Evolutionary conservation across 306 rosid species (phyloP).

Genomic region (Gillenia trifoliata): DNA sequence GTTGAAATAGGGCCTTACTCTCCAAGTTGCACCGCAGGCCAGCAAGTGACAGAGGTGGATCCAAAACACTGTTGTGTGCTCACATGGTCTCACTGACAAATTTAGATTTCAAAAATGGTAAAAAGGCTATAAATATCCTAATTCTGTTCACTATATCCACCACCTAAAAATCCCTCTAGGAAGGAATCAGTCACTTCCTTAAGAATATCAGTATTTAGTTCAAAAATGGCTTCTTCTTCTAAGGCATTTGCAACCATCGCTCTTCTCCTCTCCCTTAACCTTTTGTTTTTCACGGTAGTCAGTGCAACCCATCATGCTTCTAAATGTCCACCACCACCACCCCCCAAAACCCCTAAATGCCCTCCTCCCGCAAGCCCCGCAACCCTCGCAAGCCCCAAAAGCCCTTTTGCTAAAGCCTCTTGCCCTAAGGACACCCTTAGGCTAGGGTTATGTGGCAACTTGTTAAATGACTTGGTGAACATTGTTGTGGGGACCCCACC

Average conservation of each 20-base stretch:
- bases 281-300: conserved; percentile 20
- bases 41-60: neutral
- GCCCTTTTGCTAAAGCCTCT: neutral
- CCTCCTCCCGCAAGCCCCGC: neutral
- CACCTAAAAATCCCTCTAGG: neutral
- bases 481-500: conserved; percentile 42
- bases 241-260: conserved; percentile 15
- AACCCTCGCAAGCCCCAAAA: too few relatives aligned
- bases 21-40: conserved; percentile 9
- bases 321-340: conserved; percentile 12
- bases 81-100: conserved; percentile 9
- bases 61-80: neutral
- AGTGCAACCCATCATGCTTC: conserved; percentile 4
- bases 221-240: conserved; percentile 23
- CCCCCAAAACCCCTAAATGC: neutral
- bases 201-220: neutral
- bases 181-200: neutral
- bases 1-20: neutral
- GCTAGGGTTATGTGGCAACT: conserved; percentile 46
- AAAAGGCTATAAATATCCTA: conserved; percentile 9
- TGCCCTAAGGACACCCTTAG: conserved; percentile 46
- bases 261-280: conserved; percentile 22
- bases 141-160: neutral
- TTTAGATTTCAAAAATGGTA: neutral
- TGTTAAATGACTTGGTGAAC: conserved; percentile 28